Base-by-base conservation (phyloP, 305 asterid genomes). In the Coffea humblotiana region DNA sequence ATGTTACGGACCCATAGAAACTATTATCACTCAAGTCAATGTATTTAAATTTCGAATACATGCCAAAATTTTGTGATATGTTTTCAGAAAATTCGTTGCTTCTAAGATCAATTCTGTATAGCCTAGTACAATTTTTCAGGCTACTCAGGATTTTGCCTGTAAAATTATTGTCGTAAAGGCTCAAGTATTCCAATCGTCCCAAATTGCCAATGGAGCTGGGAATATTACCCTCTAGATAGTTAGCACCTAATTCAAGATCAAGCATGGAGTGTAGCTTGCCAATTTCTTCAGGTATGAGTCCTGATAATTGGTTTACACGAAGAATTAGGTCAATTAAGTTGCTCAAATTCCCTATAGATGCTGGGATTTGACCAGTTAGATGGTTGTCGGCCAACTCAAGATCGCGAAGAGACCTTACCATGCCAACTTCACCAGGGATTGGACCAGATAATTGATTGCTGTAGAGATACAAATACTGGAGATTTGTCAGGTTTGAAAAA, bases 121-220 rank as follows among this genome's bases (percentile, higher is more conserved):
- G 52, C 65, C 75, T 78, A 32, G 86, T 56, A 69, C 90, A 87
- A 25, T 78, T 87, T 81, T 73, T 80, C 74, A 87, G 35, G 75
- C 83, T 80, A 74, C 13, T 76, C 0, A 82, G 82, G 35, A 86
- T 19, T 16, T 21, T 32, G 49, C 89, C 90, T 0, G 76, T 75
- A 25, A 87, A 72, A 29, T 81, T 40, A 71, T 86, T 83, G 1
- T 51, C 60, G 51, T 69, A 58, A 37, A 85, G 25, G 16, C 72
- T 71, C 14, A 83, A 75, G 21, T 21, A 23, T 16, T 27, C 5
- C 21, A 52, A 52, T 5, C 15, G 14, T 52, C 21, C 21, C 60
- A 52, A 52, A 14, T 58, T 58, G 64, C 64, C 25, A 21, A 58
- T 58, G 7, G 64, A 18, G 6, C 11, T 1, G 3, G 77, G 77